phyloP scores from a whole-genome alignment of 495 filamentous ascomycete species.

The Neurospora sublineolata region DNA sequence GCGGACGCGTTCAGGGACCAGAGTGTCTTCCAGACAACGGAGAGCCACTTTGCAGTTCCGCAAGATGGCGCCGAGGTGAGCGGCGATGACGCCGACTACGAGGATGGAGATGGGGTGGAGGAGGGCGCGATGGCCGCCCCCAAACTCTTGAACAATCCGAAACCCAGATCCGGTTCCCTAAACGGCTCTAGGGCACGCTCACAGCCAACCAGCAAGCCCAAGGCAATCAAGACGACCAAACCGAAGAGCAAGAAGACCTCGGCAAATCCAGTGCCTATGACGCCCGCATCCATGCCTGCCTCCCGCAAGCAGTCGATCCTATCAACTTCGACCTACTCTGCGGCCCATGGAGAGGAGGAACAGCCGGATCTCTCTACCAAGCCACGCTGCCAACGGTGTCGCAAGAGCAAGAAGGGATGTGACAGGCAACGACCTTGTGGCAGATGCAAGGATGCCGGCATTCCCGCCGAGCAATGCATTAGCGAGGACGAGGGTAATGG shows the following conservation, averaged over 20 bases:
- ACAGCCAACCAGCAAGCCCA: constrained; percentile 23
- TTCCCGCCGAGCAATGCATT: constrained; percentile 82
- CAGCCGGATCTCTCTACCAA: constrained; percentile 87
- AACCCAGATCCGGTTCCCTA: constrained; percentile 27
- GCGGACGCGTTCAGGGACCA: constrained; percentile 38
- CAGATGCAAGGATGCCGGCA: constrained; percentile 89
- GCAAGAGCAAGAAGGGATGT: constrained; percentile 98
- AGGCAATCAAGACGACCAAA: constrained; percentile 36
- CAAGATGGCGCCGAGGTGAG: constrained; percentile 64
- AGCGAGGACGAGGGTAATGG: constrained; percentile 96
- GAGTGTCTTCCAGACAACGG: constrained; percentile 44
- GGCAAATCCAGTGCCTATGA: constrained; percentile 42
- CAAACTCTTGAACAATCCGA: constrained; percentile 26
- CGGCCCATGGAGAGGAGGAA: constrained; percentile 57
- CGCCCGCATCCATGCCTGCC: constrained; percentile 55
- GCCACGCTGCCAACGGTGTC: constrained; percentile 93
- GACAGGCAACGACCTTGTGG: constrained; percentile 92
- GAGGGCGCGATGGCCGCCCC: constrained; percentile 23
- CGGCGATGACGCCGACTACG: constrained; percentile 54
- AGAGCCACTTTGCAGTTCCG: constrained; percentile 50
- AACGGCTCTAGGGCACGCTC: constrained; percentile 18
- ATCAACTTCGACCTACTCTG: constrained; percentile 56
- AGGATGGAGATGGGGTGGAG: constrained; percentile 44
- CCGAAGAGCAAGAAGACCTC: constrained; percentile 47
- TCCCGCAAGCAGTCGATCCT: constrained; percentile 73